These are phyloP conservation scores for Senna tora DNA, from an alignment of 306 rosid species.

Conservation along the genomic window DNA sequence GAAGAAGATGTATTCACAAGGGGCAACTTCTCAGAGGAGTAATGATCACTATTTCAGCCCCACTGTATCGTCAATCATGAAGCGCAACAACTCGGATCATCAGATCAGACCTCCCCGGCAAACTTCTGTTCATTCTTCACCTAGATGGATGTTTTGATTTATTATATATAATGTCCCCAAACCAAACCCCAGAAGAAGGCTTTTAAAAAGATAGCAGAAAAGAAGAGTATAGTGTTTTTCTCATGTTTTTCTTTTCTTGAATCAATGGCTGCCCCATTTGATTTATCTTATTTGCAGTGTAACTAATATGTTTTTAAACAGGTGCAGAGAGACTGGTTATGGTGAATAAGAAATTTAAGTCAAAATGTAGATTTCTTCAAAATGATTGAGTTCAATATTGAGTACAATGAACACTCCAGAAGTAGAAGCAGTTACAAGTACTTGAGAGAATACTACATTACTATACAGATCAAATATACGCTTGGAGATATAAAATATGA, in stretches of 20 bases:
- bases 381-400: conserved; percentile 23
- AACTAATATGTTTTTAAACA: conserved; percentile 39
- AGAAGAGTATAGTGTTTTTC: conserved; percentile 52
- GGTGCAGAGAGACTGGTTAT: conserved; percentile 51
- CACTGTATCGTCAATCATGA: conserved; percentile 93
- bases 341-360: conserved; percentile 64
- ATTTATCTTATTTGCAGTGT: conserved; percentile 49
- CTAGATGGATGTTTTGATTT: conserved; percentile 82
- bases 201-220: conserved; percentile 35
- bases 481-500: no score
- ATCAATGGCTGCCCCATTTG: conserved; percentile 25
- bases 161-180: conserved; percentile 26
- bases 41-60: conserved; percentile 94
- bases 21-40: conserved; percentile 87
- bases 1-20: conserved; percentile 86
- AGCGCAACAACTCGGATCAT: conserved; percentile 72
- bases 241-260: conserved; percentile 19
- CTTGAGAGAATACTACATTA: no score
- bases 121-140: conserved; percentile 86
- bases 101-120: conserved; percentile 65
- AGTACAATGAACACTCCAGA: background rate
- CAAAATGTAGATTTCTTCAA: conserved; percentile 42
- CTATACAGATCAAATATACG: no score
- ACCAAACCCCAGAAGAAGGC: conserved; percentile 20
- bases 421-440: background rate